phyloP scores from a whole-genome alignment of 352 stramenopile species.

The Phytopythium kandeliae region DNA sequence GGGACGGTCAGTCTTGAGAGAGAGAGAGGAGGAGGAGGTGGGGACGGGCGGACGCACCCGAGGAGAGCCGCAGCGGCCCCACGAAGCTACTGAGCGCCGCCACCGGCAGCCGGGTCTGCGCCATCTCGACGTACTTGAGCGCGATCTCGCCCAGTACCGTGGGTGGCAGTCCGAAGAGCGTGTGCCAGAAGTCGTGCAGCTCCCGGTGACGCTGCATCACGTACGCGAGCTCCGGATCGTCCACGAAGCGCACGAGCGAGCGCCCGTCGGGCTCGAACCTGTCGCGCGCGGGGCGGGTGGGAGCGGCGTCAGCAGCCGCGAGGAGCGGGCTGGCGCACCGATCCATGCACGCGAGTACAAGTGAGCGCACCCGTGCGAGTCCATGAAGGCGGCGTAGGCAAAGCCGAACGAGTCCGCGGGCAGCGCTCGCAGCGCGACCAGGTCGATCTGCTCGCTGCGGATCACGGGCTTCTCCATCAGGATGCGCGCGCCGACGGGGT shows the following conservation, averaged over 20 bases:
- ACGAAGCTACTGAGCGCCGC: conserved; percentile 91
- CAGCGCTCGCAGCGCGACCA: conserved; percentile 54
- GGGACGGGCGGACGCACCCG: conserved; percentile 14
- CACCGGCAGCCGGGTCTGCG: conserved; percentile 94
- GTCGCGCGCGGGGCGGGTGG: not conserved
- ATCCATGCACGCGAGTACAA: too few species aligned
- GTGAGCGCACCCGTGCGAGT: conserved; percentile 58
- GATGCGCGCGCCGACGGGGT: conserved; percentile 84
- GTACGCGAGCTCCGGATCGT: conserved; percentile 94
- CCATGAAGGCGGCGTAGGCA: conserved; percentile 89
- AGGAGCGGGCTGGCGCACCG: too few species aligned
- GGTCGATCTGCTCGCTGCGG: conserved; percentile 70
- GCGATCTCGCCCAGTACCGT: conserved; percentile 95
- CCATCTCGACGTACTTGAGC: conserved; percentile 97
- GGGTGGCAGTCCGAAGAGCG: conserved; percentile 91
- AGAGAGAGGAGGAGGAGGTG: too few species aligned
- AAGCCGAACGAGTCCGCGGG: conserved; percentile 85
- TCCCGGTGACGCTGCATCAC: conserved; percentile 95
- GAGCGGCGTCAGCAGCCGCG: not conserved
- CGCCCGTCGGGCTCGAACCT: conserved; percentile 89
- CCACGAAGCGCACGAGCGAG: conserved; percentile 79
- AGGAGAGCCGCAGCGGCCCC: conserved; percentile 77
- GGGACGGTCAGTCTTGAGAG: too few species aligned
- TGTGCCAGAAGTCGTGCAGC: conserved; percentile 97
- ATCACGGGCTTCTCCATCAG: conserved; percentile 86